Conservation (phyloP, 2,329 filamentous ascomycete species). For the Sporothrix humicola region DNA sequence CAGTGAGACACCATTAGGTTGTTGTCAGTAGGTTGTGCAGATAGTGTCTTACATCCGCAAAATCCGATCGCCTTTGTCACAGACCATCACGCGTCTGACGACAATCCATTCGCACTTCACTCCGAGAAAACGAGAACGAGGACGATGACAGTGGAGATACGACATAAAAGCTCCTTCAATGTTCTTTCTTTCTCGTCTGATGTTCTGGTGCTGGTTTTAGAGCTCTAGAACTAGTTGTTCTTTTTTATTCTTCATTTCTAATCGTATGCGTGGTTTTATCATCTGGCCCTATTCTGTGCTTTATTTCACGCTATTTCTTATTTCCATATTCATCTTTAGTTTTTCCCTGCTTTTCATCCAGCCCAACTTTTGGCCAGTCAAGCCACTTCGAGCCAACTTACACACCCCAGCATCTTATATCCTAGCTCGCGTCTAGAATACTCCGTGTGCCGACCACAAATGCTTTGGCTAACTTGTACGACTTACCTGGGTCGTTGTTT, state of each 20-base stretch:
- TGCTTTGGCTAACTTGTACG: not conserved
- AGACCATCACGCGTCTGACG: not conserved
- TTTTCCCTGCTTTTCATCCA: not conserved
- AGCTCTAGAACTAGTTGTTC: not conserved
- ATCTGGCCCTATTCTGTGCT: not conserved
- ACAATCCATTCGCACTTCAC: too few relatives aligned
- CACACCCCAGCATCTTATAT: not conserved
- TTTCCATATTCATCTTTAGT: not conserved
- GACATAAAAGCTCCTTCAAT: too few relatives aligned
- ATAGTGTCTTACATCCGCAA: conserved; percentile 13
- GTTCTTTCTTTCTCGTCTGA: not conserved
- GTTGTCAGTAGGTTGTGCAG: not conserved
- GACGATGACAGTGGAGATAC: not conserved
- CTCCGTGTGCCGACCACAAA: not conserved
- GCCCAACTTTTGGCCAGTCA: not conserved
- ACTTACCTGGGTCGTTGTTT: not conserved
- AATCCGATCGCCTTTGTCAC: not conserved
- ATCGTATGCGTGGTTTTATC: not conserved
- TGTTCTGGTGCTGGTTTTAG: not conserved
- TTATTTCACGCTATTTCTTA: not conserved
- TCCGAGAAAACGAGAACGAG: conserved; percentile 1
- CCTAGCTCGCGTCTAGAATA: not conserved
- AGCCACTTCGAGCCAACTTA: not conserved
- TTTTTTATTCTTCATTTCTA: not conserved
- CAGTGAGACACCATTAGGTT: not conserved